Evolutionary conservation across 306 rosid species (phyloP).

Genomic region (Quercus alba): DNA sequence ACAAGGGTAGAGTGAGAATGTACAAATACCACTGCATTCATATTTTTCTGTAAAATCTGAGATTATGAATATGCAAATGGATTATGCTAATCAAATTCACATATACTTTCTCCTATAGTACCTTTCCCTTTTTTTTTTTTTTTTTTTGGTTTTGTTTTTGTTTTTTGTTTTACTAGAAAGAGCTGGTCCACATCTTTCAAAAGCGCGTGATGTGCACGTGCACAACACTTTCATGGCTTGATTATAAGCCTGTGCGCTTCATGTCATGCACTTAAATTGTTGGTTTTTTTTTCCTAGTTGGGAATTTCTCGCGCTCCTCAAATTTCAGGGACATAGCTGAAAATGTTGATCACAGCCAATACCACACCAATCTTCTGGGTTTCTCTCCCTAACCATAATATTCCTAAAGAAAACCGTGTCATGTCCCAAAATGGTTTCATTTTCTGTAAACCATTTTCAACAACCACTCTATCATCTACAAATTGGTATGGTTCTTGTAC

Average conservation of each 20-base stretch:
- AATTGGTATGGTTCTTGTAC: slow-evolving; percentile 22
- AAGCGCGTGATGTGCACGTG: slow-evolving; percentile 27
- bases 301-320: slow-evolving; percentile 11
- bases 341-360: slow-evolving; percentile 30
- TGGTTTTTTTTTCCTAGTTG: neutral
- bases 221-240: neutral
- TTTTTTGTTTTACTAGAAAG: neutral
- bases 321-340: slow-evolving; percentile 1
- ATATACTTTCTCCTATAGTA: neutral
- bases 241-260: no score
- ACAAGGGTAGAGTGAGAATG: slow-evolving; percentile 27
- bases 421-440: slow-evolving; percentile 23
- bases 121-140: neutral
- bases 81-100: neutral
- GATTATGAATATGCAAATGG: neutral
- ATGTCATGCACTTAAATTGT: neutral
- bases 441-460: slow-evolving; percentile 31
- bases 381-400: slow-evolving; percentile 10
- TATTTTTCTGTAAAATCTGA: slow-evolving; percentile 22
- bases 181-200: slow-evolving; percentile 32
- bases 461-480: slow-evolving; percentile 12
- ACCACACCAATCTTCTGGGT: slow-evolving; percentile 22
- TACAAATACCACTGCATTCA: slow-evolving; percentile 29
- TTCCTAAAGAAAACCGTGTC: neutral
- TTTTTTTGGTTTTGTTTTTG: neutral